Evolutionary conservation across 2,329 filamentous ascomycete species (phyloP).

Genomic region (Xylaria sp.): DNA sequence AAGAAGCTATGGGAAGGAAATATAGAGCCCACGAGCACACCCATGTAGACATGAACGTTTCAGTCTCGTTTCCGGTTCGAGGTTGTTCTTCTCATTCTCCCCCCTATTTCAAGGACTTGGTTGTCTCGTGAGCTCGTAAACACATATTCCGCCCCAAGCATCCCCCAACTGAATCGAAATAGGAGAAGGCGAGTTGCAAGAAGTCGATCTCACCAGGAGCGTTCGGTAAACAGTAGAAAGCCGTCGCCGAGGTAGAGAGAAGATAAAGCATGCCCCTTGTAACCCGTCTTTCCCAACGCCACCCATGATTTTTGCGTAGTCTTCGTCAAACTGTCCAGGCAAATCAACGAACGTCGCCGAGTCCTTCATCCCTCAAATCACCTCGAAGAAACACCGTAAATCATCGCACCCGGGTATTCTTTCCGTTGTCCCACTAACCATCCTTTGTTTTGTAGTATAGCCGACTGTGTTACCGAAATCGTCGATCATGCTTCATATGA

Average conservation of each 20-base stretch:
- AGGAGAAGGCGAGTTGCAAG: conserved; percentile 27
- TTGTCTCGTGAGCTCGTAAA: conserved; percentile 23
- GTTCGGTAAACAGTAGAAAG: conserved; percentile 29
- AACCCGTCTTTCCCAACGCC: conserved; percentile 37
- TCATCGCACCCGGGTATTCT: conserved; percentile 36
- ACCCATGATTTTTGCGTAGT: conserved; percentile 32
- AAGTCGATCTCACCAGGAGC: conserved; percentile 30
- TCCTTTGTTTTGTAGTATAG: conserved; percentile 36
- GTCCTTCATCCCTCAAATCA: conserved; percentile 23
- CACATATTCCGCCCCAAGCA: conserved; percentile 32
- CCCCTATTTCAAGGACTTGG: conserved; percentile 4
- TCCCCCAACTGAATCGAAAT: conserved; percentile 23
- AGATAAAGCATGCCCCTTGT: conserved; percentile 31
- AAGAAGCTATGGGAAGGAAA: conserved; percentile 25
- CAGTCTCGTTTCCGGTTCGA: conserved; percentile 13
- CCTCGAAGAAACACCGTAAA: conserved; percentile 33
- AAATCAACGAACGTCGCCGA: conserved; percentile 24
- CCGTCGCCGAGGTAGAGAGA: conserved; percentile 20
- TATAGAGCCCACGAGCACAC: conserved; percentile 11
- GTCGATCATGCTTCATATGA: conserved; percentile 32
- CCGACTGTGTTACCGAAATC: conserved; percentile 25
- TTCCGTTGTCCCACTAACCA: conserved; percentile 32
- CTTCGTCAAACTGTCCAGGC: conserved; percentile 25
- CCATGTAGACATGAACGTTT: conserved; percentile 5
- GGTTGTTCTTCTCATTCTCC: conserved; percentile 1